Evolutionary conservation across 208 protist genomes (phyloP).

Genomic region (Acanthamoeba royreba): DNA sequence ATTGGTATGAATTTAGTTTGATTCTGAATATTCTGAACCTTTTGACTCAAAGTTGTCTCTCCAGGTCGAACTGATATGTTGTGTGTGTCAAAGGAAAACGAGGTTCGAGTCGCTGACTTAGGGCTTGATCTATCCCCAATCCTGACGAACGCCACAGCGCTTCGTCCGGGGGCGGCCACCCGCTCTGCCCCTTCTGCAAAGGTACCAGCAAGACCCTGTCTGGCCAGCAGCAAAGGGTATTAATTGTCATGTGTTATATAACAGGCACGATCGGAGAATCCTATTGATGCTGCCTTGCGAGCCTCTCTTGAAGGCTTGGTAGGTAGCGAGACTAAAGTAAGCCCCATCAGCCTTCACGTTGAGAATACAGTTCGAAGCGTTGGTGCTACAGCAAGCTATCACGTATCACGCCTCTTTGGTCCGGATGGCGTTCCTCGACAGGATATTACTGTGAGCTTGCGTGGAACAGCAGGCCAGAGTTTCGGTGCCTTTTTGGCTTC

Average conservation of each 20-base stretch:
- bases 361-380: slow-evolving; percentile 77
- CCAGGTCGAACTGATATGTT: background rate
- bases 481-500: slow-evolving; percentile 78
- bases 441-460: background rate
- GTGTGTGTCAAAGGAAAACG: background rate
- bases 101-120: background rate
- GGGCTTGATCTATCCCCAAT: slow-evolving; percentile 47
- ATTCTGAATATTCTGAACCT: too few relatives aligned
- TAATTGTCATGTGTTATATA: too few relatives aligned
- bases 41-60: too few relatives aligned
- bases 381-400: slow-evolving; percentile 72
- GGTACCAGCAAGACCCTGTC: background rate
- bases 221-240: too few relatives aligned
- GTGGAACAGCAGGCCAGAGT: slow-evolving; percentile 77
- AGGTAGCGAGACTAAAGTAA: background rate
- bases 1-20: slow-evolving; percentile 71
- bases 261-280: too few relatives aligned
- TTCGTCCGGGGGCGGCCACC: background rate
- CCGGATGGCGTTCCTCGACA: slow-evolving; percentile 55
- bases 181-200: background rate
- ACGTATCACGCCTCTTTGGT: slow-evolving; percentile 68
- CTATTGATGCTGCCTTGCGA: too few relatives aligned
- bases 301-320: background rate
- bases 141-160: background rate
- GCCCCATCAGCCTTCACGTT: slow-evolving; percentile 58